Evolutionary conservation across 805 yeast genomes (phyloP).

Genomic region (Candida oleophila): DNA sequence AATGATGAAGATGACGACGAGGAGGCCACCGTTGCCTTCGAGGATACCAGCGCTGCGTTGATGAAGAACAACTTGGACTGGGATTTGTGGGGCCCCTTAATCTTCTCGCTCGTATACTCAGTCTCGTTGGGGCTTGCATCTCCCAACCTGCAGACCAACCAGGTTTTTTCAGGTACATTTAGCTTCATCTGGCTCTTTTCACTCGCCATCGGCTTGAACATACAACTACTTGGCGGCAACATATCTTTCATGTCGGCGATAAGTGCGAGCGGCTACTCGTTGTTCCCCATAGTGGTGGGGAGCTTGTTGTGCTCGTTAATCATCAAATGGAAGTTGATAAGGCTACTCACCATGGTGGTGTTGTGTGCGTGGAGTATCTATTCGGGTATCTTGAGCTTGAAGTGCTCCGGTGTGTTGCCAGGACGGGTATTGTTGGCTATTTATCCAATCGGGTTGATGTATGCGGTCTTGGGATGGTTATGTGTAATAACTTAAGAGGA

Average conservation of each 20-base stretch:
- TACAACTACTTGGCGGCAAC: constrained; percentile 60
- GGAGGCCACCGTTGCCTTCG: constrained; percentile 11
- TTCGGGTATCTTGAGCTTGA: constrained; percentile 60
- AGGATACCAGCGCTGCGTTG: constrained; percentile 13
- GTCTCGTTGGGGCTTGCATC: constrained; percentile 52
- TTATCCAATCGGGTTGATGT: constrained; percentile 65
- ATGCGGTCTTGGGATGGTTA: constrained; percentile 63
- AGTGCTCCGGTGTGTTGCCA: constrained; percentile 64
- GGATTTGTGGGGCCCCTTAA: constrained; percentile 73
- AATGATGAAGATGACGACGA: constrained; percentile 24
- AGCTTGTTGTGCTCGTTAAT: constrained; percentile 47
- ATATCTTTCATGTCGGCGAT: constrained; percentile 68
- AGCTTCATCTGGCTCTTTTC: constrained; percentile 63
- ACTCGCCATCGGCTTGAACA: constrained; percentile 59
- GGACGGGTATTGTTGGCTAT: constrained; percentile 61
- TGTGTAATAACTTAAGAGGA: constrained; percentile 51
- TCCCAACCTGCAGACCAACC: constrained; percentile 43
- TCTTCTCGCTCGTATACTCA: constrained; percentile 57
- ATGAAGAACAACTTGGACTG: constrained; percentile 42
- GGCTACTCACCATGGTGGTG: constrained; percentile 46
- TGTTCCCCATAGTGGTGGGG: constrained; percentile 63
- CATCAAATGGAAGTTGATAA: constrained; percentile 46
- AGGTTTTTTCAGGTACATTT: constrained; percentile 63
- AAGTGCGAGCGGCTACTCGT: constrained; percentile 67
- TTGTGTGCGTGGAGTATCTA: constrained; percentile 63